Evolutionary conservation across 2,329 filamentous ascomycete species (phyloP).

Genomic region (Penicillium sp.): DNA sequence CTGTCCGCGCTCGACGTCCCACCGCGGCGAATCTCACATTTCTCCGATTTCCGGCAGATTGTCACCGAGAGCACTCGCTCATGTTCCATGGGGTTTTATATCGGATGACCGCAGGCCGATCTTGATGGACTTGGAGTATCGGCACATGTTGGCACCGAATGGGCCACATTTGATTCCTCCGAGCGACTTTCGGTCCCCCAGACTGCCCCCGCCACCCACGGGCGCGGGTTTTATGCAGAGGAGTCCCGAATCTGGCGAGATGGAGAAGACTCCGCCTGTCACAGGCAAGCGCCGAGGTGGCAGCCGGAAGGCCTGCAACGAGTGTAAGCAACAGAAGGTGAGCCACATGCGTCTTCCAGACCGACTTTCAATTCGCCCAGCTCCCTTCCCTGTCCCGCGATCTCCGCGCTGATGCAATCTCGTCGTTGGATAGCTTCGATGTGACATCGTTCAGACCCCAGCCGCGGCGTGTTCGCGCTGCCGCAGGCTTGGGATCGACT

Average conservation of each 20-base stretch:
- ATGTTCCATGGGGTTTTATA: slow-evolving; percentile 28
- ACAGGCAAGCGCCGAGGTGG: slow-evolving; percentile 46
- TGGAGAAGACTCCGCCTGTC: slow-evolving; percentile 40
- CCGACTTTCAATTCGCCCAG: slow-evolving; percentile 6
- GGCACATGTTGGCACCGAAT: slow-evolving; percentile 33
- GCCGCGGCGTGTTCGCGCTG: slow-evolving; percentile 58
- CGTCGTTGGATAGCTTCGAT: slow-evolving; percentile 50
- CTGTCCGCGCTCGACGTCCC: not conserved
- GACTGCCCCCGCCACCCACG: slow-evolving; percentile 29
- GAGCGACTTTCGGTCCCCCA: slow-evolving; percentile 36
- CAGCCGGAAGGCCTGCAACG: slow-evolving; percentile 56
- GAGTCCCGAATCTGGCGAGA: slow-evolving; percentile 33
- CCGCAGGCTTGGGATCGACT: slow-evolving; percentile 56
- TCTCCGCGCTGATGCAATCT: slow-evolving; percentile 14
- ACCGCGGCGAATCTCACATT: slow-evolving; percentile 11
- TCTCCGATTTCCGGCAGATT: slow-evolving; percentile 40
- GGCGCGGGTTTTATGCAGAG: slow-evolving; percentile 28
- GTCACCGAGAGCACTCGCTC: slow-evolving; percentile 20
- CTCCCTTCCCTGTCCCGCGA: not conserved
- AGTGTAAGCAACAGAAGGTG: slow-evolving; percentile 65
- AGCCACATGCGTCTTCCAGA: slow-evolving; percentile 16
- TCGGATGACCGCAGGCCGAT: slow-evolving; percentile 26
- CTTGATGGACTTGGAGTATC: slow-evolving; percentile 35
- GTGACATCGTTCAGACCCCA: slow-evolving; percentile 61
- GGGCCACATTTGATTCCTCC: slow-evolving; percentile 30